Evolutionary conservation across 352 stramenopile genomes (phyloP).

Genomic region (Blastocystis sp.): DNA sequence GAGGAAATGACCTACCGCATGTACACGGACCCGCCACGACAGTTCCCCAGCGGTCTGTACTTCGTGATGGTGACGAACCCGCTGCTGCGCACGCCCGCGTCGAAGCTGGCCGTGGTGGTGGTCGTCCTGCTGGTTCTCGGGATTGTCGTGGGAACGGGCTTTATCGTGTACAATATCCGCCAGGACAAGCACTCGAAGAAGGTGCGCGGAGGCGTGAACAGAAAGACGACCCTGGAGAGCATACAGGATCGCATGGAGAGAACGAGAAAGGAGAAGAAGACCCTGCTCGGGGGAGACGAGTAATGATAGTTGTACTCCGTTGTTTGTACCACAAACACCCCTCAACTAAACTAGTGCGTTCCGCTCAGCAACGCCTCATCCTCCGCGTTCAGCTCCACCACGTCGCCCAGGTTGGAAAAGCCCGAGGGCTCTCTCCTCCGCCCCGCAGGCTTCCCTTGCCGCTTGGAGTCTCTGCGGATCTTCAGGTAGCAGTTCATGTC

Average conservation of each 20-base stretch:
- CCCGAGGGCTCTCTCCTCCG: too few species aligned
- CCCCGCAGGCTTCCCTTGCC: not conserved
- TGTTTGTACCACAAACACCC: too few species aligned
- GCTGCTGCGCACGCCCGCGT: not conserved
- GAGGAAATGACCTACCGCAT: not conserved
- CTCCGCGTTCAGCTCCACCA: too few species aligned
- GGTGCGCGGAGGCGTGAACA: not conserved
- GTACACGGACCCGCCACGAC: not conserved
- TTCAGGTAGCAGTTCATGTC: conserved; percentile 52
- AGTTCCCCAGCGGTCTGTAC: not conserved
- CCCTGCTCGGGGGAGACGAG: not conserved
- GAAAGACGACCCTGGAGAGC: not conserved
- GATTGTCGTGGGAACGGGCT: not conserved
- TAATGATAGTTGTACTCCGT: not conserved
- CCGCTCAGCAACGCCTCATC: too few species aligned
- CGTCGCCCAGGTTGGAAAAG: too few species aligned
- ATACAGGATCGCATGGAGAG: not conserved
- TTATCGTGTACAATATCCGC: not conserved
- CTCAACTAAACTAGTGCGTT: too few species aligned
- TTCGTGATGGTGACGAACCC: conserved; percentile 8
- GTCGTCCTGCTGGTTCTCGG: not conserved
- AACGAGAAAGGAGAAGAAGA: not conserved
- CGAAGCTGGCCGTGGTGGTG: not conserved
- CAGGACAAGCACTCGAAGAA: not conserved
- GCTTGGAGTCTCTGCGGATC: not conserved